Conservation (phyloP, 78 protist species). For the Dictyostelium capitatum region DNA sequence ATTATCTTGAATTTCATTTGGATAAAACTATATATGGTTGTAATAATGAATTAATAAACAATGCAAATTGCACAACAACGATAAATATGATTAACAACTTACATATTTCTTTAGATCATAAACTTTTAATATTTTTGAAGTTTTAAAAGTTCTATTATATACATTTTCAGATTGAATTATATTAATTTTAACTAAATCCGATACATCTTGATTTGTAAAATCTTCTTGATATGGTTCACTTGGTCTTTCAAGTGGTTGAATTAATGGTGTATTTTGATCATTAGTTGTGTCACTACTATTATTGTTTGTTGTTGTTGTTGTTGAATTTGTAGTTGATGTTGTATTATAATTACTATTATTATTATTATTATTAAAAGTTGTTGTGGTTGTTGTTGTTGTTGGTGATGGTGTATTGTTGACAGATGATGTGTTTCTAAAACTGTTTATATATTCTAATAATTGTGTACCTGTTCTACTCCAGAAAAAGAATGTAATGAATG, state of each 20-base stretch:
- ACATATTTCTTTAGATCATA: slow-evolving; percentile 66
- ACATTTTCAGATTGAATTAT: slow-evolving; percentile 28
- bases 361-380: background rate
- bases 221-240: slow-evolving; percentile 27
- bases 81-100: background rate
- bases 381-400: background rate
- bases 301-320: background rate
- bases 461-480: background rate
- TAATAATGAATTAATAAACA: background rate
- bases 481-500: background rate
- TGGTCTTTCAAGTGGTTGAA: slow-evolving; percentile 17
- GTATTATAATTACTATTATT: background rate
- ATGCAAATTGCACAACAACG: too few relatives aligned
- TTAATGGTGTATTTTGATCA: background rate
- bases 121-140: slow-evolving; percentile 20
- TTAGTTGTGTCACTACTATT: background rate
- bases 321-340: background rate
- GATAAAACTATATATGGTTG: slow-evolving; percentile 21
- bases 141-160: slow-evolving; percentile 20
- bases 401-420: background rate
- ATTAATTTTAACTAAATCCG: slow-evolving; percentile 36
- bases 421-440: background rate
- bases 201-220: background rate
- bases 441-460: background rate
- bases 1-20: slow-evolving; percentile 14